Evolutionary conservation across 495 filamentous ascomycete genomes (phyloP).

Genomic region (Aspergillus taichungensis): DNA sequence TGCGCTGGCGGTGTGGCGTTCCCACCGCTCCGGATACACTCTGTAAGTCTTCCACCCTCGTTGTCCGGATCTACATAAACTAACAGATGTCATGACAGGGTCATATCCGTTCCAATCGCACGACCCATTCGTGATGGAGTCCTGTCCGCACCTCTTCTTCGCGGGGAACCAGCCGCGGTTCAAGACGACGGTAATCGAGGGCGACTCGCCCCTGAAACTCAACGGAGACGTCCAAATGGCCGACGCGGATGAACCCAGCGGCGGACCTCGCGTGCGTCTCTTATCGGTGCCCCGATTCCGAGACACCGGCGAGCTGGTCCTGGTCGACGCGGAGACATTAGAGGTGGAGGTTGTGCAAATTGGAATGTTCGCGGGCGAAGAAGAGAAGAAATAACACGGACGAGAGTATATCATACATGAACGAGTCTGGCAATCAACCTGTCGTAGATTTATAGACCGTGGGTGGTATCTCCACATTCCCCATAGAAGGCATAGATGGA

Average conservation of each 20-base stretch:
- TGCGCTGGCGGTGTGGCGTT: conserved; percentile 84
- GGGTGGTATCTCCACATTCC: too few species aligned
- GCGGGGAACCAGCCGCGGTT: conserved; percentile 81
- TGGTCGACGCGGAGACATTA: conserved; percentile 80
- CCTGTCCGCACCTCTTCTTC: conserved; percentile 87
- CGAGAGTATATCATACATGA: not conserved
- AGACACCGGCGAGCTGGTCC: conserved; percentile 69
- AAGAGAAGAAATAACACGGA: conserved; percentile 30
- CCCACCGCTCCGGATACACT: conserved; percentile 95
- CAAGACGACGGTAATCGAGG: conserved; percentile 62
- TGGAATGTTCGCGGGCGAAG: conserved; percentile 37
- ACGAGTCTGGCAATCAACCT: too few species aligned
- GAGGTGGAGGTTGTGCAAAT: conserved; percentile 66
- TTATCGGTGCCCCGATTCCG: conserved; percentile 74
- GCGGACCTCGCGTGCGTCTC: conserved; percentile 61
- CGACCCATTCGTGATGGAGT: conserved; percentile 75
- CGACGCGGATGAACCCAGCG: conserved; percentile 28
- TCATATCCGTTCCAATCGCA: conserved; percentile 88
- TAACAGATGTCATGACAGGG: conserved; percentile 47
- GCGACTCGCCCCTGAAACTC: conserved; percentile 28
- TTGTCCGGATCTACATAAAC: not conserved
- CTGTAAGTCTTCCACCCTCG: conserved; percentile 49
- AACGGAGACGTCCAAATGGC: conserved; percentile 33
- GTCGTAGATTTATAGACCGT: too few species aligned
- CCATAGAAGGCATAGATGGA: too few species aligned